A percentile compares a stretch with the other conserved stretches of the same genome.
Evolutionary conservation across 345 rosid species (phyloP).

Genomic region (Corymbia maculata): DNA sequence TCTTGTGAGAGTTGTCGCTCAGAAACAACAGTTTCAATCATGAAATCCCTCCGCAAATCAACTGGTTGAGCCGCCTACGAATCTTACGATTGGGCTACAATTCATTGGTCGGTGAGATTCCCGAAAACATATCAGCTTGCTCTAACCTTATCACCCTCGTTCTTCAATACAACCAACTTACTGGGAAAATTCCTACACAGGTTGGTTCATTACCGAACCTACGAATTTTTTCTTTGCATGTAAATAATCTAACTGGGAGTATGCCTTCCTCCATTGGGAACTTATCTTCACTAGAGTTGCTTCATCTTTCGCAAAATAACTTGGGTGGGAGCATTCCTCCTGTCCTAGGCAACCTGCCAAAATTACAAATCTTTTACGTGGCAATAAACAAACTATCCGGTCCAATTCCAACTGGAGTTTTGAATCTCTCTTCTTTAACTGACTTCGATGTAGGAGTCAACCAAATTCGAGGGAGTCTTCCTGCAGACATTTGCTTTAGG

Average conservation of each 20-base stretch:
- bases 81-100: background rate
- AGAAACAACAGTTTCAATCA: background rate
- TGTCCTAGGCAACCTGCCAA: background rate
- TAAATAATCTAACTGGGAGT: background rate
- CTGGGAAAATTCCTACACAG: background rate
- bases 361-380: background rate
- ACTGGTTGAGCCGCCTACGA: background rate
- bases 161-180: background rate
- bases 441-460: fast-evolving
- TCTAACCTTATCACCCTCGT: background rate
- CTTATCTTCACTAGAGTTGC: background rate
- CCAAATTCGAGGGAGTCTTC: background rate
- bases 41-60: background rate
- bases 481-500: background rate
- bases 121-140: background rate
- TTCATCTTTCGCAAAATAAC: fast-evolving
- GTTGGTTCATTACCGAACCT: background rate
- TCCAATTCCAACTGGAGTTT: background rate
- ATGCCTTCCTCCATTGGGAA: background rate
- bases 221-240: no score
- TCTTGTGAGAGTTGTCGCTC: background rate
- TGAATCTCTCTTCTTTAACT: background rate
- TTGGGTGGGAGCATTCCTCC: background rate
- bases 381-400: background rate
- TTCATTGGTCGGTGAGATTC: background rate